Conservation (phyloP, 2,329 filamentous ascomycete genomes). For the Colletotrichum sp. region DNA sequence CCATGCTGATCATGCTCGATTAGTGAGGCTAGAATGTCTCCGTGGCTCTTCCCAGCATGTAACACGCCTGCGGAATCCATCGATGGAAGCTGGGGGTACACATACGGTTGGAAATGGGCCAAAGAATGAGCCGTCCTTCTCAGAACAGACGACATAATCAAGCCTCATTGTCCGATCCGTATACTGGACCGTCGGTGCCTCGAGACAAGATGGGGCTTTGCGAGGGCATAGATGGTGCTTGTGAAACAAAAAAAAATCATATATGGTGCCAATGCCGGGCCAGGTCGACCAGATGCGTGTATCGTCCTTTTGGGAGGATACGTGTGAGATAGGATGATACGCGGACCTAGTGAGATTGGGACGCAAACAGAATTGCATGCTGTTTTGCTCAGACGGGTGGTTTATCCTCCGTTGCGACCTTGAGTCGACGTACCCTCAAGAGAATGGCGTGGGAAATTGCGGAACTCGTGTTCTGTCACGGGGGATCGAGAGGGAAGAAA, state of each 20-base stretch:
- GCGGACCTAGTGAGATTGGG: not conserved
- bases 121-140: not conserved
- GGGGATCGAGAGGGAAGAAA: not conserved
- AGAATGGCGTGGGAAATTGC: not conserved
- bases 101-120: not conserved
- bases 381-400: not conserved
- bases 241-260: not conserved
- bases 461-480: not conserved
- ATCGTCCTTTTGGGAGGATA: not conserved
- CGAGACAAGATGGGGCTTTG: not conserved
- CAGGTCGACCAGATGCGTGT: not conserved
- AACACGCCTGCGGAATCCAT: slow-evolving; percentile 1
- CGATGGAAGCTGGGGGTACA: not conserved
- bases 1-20: slow-evolving; percentile 3
- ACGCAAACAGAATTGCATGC: not conserved
- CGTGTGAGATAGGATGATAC: not conserved
- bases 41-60: not conserved
- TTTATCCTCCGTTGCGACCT: not conserved
- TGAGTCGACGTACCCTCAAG: not conserved
- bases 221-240: not conserved
- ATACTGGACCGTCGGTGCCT: not conserved
- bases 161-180: not conserved
- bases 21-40: not conserved
- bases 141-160: not conserved
- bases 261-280: not conserved